These are phyloP conservation scores for Crithidia fasciculata DNA, from an alignment of 208 protist genomes.

Conservation along the genomic window DNA sequence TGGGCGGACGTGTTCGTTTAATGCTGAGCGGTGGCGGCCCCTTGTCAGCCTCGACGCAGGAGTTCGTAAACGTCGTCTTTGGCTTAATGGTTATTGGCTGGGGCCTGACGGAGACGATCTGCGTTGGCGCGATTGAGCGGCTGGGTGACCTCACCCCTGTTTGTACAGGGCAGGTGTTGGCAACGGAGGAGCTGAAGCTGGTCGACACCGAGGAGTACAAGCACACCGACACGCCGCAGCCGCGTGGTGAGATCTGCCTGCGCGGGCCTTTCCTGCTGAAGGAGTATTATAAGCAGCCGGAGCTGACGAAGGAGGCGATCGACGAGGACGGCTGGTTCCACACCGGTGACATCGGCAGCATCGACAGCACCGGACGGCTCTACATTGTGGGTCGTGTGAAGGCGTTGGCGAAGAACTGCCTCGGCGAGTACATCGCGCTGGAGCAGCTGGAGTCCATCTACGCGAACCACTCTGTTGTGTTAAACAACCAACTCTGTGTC, in stretches of 20 bases:
- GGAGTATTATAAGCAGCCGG: constrained; percentile 91
- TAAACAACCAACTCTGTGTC: constrained; percentile 49
- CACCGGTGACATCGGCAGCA: constrained; percentile 85
- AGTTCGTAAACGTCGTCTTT: constrained; percentile 87
- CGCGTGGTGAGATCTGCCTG: constrained; percentile 84
- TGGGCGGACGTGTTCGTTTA: constrained; percentile 67
- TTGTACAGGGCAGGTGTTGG: constrained; percentile 65
- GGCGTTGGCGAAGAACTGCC: constrained; percentile 90
- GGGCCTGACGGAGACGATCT: constrained; percentile 89
- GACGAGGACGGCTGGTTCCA: constrained; percentile 89
- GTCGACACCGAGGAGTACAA: constrained; percentile 83
- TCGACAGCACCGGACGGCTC: constrained; percentile 50
- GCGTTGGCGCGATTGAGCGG: constrained; percentile 58
- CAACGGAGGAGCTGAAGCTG: constrained; percentile 86
- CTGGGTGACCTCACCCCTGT: constrained; percentile 52
- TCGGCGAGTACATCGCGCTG: constrained; percentile 93
- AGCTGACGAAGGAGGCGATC: constrained; percentile 84
- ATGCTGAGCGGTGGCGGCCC: constrained; percentile 85
- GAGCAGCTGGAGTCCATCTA: constrained; percentile 85
- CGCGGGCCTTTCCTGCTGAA: constrained; percentile 84
- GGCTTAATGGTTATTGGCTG: constrained; percentile 79
- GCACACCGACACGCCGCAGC: constrained; percentile 70
- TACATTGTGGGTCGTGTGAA: constrained; percentile 89
- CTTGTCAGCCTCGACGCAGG: constrained; percentile 68
- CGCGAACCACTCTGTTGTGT: constrained; percentile 35